Conservation (phyloP, 805 yeast genomes). For the Cyberlindnera petersonii region DNA sequence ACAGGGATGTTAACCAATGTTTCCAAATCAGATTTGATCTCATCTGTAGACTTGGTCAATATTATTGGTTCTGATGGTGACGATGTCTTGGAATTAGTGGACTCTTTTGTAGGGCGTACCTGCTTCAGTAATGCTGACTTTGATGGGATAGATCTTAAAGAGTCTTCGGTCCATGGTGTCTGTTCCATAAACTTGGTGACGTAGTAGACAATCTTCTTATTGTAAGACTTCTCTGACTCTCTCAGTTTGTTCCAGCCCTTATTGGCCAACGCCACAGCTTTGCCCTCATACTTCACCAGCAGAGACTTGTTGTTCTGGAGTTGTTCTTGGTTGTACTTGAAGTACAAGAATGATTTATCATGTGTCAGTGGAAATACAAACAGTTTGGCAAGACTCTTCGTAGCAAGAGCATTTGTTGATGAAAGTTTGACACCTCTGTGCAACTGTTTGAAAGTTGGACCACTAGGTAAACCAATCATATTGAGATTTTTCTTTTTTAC, state of each 20-base stretch:
- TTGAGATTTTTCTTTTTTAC: no score
- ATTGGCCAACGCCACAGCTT: slow-evolving; percentile 45
- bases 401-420: slow-evolving; percentile 6
- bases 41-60: slow-evolving; percentile 9
- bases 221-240: slow-evolving; percentile 50
- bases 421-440: slow-evolving; percentile 7
- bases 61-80: neutral
- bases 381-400: slow-evolving; percentile 50
- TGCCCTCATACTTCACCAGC: slow-evolving; percentile 38
- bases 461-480: slow-evolving; percentile 1
- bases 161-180: slow-evolving; percentile 77
- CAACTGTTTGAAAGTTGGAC: neutral
- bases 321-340: slow-evolving; percentile 47
- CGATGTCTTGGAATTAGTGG: no score
- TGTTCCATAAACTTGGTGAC: slow-evolving; percentile 52
- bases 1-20: slow-evolving; percentile 36
- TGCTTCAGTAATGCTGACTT: slow-evolving; percentile 46
- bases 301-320: slow-evolving; percentile 34
- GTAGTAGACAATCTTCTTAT: slow-evolving; percentile 52
- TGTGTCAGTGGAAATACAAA: slow-evolving; percentile 71
- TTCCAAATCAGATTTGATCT: slow-evolving; percentile 15
- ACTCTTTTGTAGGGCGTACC: slow-evolving; percentile 20
- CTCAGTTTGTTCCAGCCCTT: slow-evolving; percentile 62
- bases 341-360: slow-evolving; percentile 57
- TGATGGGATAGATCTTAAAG: slow-evolving; percentile 74